Base-by-base conservation (phyloP, 2,329 filamentous ascomycete genomes). In the Diplodia seriata region DNA sequence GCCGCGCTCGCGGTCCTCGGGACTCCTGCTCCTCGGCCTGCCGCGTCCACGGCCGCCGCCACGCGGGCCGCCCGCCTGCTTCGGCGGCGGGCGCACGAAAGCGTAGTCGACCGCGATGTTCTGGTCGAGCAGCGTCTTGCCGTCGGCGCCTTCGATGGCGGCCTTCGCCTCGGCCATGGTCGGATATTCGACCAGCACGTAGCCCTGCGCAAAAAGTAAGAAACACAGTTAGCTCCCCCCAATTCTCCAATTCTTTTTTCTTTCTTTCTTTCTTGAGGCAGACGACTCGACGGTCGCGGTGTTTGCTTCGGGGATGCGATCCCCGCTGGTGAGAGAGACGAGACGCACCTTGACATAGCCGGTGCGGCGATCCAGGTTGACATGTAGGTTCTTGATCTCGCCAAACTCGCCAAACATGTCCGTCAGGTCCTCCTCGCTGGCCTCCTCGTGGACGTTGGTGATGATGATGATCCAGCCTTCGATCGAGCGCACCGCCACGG, bases 381-480 rank as follows among this genome's bases (percentile, higher is more conserved):
- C 80, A 76, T 95, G 92, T 76, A 94, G 77, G 76, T 95, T 95
- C 85, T 93, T 93, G 75, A 95, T 92, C 80, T 94, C 91, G 73
- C 92, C 92, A 76, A 86, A 95, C 74, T 95, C 92, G 74, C 88
- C 90, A 78, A 95, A 95, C 78, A 89, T 85, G 78, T 95, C 92
- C 74, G 91, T 90, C 68, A 95, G 79, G 55, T 91, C 89, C 82
- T 95, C 92, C 81, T 95, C 92, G 73, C 90, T 91, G 61, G 92
- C 91, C 79, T 95, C 92, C 77, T 95, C 92, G 81, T 95, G 92
- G 40, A 95, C 90, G 75, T 95, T 95, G 64, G 91, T 94, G 72
- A 92, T 91, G 70, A 93, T 89, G 75, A 95, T 85, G 79, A 95
- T 95, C 92, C 92, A 95, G 73, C 92, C 92, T 81, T 95, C 92